A percentile compares a stretch with the other conserved stretches of the same genome.
These are phyloP conservation scores for Akanthomyces uredinophilus DNA, from an alignment of 2,329 filamentous ascomycete genomes.

Conservation along the genomic window DNA sequence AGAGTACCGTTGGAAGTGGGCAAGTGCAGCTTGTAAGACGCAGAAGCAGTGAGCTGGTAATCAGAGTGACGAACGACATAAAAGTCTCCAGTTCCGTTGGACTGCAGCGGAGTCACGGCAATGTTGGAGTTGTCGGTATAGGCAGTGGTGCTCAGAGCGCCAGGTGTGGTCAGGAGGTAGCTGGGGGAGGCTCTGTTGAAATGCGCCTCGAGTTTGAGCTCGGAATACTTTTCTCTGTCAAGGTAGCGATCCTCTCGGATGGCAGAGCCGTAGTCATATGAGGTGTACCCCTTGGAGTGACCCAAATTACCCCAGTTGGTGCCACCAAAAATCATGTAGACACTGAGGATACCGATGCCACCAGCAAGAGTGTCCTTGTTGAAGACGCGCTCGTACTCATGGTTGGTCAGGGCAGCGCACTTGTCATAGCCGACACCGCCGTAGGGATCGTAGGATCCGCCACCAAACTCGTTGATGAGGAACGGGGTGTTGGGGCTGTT, in stretches of 20 bases:
- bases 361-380: slow-evolving; percentile 67
- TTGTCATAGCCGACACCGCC: slow-evolving; percentile 62
- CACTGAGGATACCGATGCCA: slow-evolving; percentile 58
- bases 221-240: slow-evolving; percentile 65
- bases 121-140: slow-evolving; percentile 38
- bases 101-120: slow-evolving; percentile 55
- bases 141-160: slow-evolving; percentile 14
- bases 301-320: slow-evolving; percentile 76
- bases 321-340: slow-evolving; percentile 71
- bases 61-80: slow-evolving; percentile 61
- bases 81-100: slow-evolving; percentile 41
- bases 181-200: slow-evolving; percentile 65
- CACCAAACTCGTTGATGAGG: slow-evolving; percentile 59
- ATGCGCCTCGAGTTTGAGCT: slow-evolving; percentile 65
- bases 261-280: slow-evolving; percentile 41
- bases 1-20: slow-evolving; percentile 48
- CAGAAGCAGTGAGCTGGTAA: slow-evolving; percentile 51
- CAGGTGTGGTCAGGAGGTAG: slow-evolving; percentile 53
- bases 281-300: slow-evolving; percentile 54
- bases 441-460: slow-evolving; percentile 64
- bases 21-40: slow-evolving; percentile 56
- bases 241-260: slow-evolving; percentile 64
- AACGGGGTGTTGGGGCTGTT: slow-evolving; percentile 62
- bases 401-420: slow-evolving; percentile 57
- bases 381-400: slow-evolving; percentile 67